Base-by-base conservation (phyloP, 2,329 filamentous ascomycete genomes). In the Paraphaeosphaeria minitans region DNA sequence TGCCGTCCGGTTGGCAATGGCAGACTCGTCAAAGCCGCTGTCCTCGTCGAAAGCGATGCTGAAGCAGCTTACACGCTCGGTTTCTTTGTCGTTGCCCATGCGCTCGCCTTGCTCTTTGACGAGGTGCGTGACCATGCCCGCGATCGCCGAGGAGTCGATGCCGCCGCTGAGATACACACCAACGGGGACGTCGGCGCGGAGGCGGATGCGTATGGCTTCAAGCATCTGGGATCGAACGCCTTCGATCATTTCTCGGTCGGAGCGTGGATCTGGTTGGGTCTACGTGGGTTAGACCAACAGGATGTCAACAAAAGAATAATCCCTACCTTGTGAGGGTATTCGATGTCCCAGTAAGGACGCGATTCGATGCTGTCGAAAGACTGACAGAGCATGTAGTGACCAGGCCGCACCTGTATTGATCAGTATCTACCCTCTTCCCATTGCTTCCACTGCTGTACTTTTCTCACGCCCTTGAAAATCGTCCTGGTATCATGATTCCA, bases 151-250 rank as follows among this genome's bases (percentile, higher is more conserved):
- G 0, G 83, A 85, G 66, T 87, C 84, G 54, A 87, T 80, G 0
- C 85, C 85, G 5, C 85, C 85, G 37, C 79, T 82, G 0, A 87
- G 72, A 55, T 85, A 86, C 48, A 87, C 74, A 1, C 83, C 85
- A 4, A 87, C 76, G 3, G 83, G 83, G 0, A 87, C 85, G 66
- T 87, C 85, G 1, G 84, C 84, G 16, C 80, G 77, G 14, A 87
- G 73, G 4, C 85, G 80, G 22, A 85, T 61, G 9, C 78, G 79
- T 6, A 86, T 75, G 0, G 84, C 76, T 31, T 87, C 83, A 0
- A 85, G 66, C 33, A 87, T 65, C 1, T 76, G 76, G 51, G 82
- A 71, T n/a, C 84, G 75, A 0, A 86, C 82, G 2, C 78, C 80
- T 14, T 72, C 56, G 1, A 85, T 74, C 71, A 85, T 82, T 42